These are phyloP conservation scores for Trichoderma aggressivum DNA, from an alignment of 2,329 filamentous ascomycete species.

Conservation along the genomic window DNA sequence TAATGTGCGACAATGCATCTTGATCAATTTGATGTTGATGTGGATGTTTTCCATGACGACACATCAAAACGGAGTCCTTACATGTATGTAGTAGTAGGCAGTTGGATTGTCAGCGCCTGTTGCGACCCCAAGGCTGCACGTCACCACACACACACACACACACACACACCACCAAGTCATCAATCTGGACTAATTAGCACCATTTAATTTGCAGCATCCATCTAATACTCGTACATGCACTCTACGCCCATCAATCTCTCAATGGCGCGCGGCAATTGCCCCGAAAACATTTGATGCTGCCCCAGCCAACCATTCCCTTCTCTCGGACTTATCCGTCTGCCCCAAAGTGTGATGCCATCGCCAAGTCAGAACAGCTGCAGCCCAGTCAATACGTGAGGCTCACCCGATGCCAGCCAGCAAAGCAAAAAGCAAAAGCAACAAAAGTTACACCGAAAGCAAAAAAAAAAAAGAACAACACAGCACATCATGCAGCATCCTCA, in stretches of 20 bases:
- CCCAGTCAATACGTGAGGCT: not conserved
- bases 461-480: not conserved
- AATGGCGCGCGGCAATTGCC: conserved; percentile 3
- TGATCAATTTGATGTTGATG: not conserved
- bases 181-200: not conserved
- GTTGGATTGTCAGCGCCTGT: no score
- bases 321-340: conserved; percentile 6
- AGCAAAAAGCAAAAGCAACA: not conserved
- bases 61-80: not conserved
- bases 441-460: not conserved
- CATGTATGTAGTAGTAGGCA: not conserved
- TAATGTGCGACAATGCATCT: not conserved
- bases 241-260: not conserved
- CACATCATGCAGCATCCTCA: not conserved
- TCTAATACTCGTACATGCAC: not conserved
- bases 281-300: not conserved
- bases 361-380: not conserved
- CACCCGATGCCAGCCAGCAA: not conserved
- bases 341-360: not conserved
- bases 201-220: not conserved
- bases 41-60: not conserved
- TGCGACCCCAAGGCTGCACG: not conserved
- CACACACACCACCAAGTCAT: not conserved
- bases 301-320: not conserved
- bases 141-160: not conserved